Evolutionary conservation across 1,139 yeast genomes (phyloP).

Genomic region (Pichia kudriavzevii): DNA sequence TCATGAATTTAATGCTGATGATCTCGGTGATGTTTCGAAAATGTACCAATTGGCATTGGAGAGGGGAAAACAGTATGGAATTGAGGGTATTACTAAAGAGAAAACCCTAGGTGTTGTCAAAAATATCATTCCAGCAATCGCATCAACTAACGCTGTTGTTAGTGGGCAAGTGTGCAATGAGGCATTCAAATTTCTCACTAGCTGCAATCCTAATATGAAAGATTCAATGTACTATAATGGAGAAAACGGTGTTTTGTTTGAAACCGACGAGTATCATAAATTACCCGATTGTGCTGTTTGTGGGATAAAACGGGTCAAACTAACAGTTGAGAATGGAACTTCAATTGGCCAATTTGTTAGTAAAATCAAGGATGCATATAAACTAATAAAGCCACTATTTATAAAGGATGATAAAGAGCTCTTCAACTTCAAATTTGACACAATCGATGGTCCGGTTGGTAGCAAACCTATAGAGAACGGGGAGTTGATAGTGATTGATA

Average conservation of each 20-base stretch:
- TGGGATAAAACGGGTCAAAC: conserved; percentile 17
- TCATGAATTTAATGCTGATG: conserved; percentile 57
- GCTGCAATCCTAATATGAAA: conserved; percentile 57
- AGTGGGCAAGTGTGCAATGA: conserved; percentile 92
- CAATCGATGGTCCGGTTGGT: neutral
- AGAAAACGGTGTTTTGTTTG: conserved; percentile 24
- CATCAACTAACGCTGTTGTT: conserved; percentile 87
- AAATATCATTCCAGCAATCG: conserved; percentile 88
- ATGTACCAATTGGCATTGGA: conserved; percentile 47
- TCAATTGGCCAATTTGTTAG: conserved; percentile 15
- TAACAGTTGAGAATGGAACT: conserved; percentile 2
- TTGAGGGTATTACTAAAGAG: conserved; percentile 63
- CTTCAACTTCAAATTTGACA: conserved; percentile 19
- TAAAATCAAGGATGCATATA: conserved; percentile 10
- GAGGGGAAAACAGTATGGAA: conserved; percentile 60
- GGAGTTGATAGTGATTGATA: no score
- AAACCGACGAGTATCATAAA: conserved; percentile 20
- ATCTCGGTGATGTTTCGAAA: conserved; percentile 60
- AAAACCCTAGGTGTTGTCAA: conserved; percentile 85
- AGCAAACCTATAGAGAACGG: no score
- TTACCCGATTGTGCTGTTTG: conserved; percentile 23
- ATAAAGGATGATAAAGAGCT: conserved; percentile 19
- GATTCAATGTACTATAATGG: conserved; percentile 74
- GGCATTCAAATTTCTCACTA: conserved; percentile 69
- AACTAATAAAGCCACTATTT: conserved; percentile 17